phyloP scores from a whole-genome alignment of 306 rosid species.

The Calophaca sinica region DNA sequence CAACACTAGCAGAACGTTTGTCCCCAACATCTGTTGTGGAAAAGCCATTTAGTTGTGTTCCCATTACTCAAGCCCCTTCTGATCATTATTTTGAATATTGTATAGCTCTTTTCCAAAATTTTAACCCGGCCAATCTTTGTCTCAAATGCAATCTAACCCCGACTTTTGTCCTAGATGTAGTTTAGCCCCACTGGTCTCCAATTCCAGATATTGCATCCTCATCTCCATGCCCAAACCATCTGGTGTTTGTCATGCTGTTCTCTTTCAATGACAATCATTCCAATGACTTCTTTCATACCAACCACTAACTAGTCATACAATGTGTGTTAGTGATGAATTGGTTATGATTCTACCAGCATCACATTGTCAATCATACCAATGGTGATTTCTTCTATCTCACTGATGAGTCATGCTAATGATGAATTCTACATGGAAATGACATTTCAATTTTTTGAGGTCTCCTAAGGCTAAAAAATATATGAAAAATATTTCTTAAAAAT shows the following conservation, averaged over 20 bases:
- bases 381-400: background rate
- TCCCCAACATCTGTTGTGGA: background rate
- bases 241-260: background rate
- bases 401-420: background rate
- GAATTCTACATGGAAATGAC: background rate
- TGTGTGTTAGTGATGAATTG: background rate
- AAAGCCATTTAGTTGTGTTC: background rate
- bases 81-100: background rate
- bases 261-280: background rate
- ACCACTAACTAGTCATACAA: background rate
- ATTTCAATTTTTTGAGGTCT: background rate
- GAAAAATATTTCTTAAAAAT: background rate
- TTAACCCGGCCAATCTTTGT: background rate
- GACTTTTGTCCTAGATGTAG: background rate
- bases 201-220: background rate
- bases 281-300: background rate
- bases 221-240: background rate
- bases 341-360: background rate
- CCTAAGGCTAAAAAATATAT: background rate
- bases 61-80: background rate
- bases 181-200: background rate
- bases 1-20: background rate
- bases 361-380: background rate
- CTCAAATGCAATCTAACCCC: background rate
- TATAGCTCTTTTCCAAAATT: background rate